Conservation (phyloP, 768 basidiomycete species). For the Termitomyces sp. region DNA sequence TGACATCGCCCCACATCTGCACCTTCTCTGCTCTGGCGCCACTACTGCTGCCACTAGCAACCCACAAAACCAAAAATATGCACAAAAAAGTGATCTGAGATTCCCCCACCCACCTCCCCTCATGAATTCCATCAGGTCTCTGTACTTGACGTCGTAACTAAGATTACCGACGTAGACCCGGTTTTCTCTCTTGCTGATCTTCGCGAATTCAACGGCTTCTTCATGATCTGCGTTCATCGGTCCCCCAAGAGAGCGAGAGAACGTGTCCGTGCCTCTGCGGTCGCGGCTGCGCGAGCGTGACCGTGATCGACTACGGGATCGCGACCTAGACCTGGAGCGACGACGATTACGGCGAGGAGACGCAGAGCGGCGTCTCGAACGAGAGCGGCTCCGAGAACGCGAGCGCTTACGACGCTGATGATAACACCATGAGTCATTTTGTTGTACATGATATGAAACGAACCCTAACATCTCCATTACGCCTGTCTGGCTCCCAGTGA, state of each 20-base stretch:
- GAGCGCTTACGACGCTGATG: conserved; percentile 66
- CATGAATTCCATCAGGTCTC: conserved; percentile 99
- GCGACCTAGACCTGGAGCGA: conserved; percentile 62
- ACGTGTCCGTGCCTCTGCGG: conserved; percentile 58
- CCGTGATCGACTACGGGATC: conserved; percentile 43
- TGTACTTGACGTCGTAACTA: conserved; percentile 97
- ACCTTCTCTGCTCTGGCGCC: conserved; percentile 22
- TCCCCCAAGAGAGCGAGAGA: conserved; percentile 79
- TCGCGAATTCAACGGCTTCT: conserved; percentile 94
- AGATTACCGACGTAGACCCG: conserved; percentile 98
- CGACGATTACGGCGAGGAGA: conserved; percentile 64
- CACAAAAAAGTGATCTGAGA: conserved; percentile 57
- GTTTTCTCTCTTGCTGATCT: conserved; percentile 96
- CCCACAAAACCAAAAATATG: conserved; percentile 29
- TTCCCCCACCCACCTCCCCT: conserved; percentile 98
- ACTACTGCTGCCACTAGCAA: conserved; percentile 31
- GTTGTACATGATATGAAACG: conserved; percentile 2
- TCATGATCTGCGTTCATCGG: conserved; percentile 90
- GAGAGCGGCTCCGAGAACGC: conserved; percentile 63
- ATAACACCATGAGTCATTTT: conserved; percentile 4
- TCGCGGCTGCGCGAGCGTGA: conserved; percentile 51
- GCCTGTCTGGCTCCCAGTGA: conserved; percentile 84
- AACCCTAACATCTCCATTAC: conserved; percentile 59
- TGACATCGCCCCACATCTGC: conserved; percentile 16
- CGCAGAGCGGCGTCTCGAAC: conserved; percentile 65